Evolutionary conservation across 2,329 filamentous ascomycete species (phyloP), one percentile per base, ranked within the genome.

Genomic region (Chrysosporium queenslandicum): DNA sequence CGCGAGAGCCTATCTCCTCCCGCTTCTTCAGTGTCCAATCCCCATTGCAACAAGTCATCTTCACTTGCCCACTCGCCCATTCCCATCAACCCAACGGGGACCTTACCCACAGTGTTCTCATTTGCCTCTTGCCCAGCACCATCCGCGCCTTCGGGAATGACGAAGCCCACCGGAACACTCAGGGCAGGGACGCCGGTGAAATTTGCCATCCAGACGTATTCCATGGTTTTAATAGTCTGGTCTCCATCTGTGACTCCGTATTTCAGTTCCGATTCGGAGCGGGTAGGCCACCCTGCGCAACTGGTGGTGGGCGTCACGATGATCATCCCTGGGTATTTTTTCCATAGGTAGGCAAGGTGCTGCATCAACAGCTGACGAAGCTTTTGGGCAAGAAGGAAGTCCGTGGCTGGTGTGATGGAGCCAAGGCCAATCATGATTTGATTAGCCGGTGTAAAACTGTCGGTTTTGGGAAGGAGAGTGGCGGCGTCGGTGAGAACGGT

Each of bases 131-230:
- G 66, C 0, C 71, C 59, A 29, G 51, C 53, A 25, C 43, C 50
- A 4, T 46, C 29, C 5, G 50, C 12, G 1, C 32, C 29, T 1
- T 61, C 56, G 0, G 11, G 74, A 64, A 45, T 67, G 2, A 74
- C 77, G 66, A 86, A 91, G 1, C 85, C 87, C 4, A 86, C 79
- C 0, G 87, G 86, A 12, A 79, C 79, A 34, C 75, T 79, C 3
- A 89, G 74, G 1, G 84, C 80, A 0, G 87, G 87, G 27, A 81
- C 79, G 0, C 87, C 87, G 0, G 76, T 78, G 58, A 86, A 80
- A 68, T 94, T 94, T 4, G 87, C 83, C 29, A 91, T 67, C 77
- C 85, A 91, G 4, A 85, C 80, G 66, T 86, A 92, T 66, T 81
- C 78, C 86, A 92, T 91, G 61, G 77, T 83, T 34, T 76, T 72